Conservation (phyloP, 768 basidiomycete genomes). For the Suillus decipiens region DNA sequence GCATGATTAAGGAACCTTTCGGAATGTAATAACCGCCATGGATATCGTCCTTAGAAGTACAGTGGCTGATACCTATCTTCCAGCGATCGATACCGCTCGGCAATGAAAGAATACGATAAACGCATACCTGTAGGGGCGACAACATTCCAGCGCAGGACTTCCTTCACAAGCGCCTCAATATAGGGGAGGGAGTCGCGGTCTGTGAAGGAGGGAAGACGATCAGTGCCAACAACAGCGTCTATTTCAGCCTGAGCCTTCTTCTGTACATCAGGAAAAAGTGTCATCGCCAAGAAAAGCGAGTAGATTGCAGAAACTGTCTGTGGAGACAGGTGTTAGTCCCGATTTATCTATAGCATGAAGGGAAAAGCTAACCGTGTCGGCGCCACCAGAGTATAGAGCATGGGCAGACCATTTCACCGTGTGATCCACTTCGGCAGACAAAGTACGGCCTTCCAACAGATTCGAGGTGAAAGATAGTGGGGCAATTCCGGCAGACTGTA, state of each 20-base stretch:
- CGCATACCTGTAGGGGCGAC: slow-evolving; percentile 42
- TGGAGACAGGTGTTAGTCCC: slow-evolving; percentile 10
- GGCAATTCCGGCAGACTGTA: slow-evolving; percentile 53
- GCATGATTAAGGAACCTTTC: slow-evolving; percentile 36
- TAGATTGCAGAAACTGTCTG: slow-evolving; percentile 66
- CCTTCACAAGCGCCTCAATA: slow-evolving; percentile 59
- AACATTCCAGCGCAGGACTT: slow-evolving; percentile 49
- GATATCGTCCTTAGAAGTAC: slow-evolving; percentile 56
- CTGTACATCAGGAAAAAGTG: slow-evolving; percentile 54
- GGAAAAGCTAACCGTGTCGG: slow-evolving; percentile 37
- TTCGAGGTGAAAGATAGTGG: slow-evolving; percentile 56
- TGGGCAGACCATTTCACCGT: slow-evolving; percentile 32
- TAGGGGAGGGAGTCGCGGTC: slow-evolving; percentile 64
- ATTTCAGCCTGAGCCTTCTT: slow-evolving; percentile 66
- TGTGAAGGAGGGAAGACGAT: slow-evolving; percentile 59
- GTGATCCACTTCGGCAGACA: slow-evolving; percentile 1
- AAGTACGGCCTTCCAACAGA: slow-evolving; percentile 38
- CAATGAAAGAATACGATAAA: slow-evolving; percentile 44
- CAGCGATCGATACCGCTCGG: slow-evolving; percentile 25
- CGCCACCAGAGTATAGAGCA: slow-evolving; percentile 60
- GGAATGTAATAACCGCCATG: slow-evolving; percentile 65
- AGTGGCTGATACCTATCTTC: slow-evolving; percentile 41
- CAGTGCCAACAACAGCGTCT: slow-evolving; percentile 57
- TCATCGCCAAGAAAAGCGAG: slow-evolving; percentile 63
- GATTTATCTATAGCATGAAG: background rate